Evolutionary conservation across 2,329 filamentous ascomycete genomes (phyloP).

Genomic region (Sphaerostilbella broomeana): DNA sequence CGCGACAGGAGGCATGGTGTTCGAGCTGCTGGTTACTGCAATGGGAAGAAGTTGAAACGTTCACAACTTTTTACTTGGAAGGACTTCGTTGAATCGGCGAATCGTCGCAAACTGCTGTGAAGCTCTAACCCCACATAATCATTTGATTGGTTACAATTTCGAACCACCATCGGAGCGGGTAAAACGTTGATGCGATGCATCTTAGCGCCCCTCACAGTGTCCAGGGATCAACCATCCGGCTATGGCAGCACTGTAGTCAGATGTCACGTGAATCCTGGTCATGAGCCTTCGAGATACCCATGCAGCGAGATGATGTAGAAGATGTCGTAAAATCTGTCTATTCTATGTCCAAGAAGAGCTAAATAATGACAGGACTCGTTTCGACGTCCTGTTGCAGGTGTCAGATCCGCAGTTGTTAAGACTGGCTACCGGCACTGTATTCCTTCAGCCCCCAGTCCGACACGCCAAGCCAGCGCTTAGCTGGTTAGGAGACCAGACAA

Average conservation of each 20-base stretch:
- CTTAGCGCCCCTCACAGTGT: conserved; percentile 23
- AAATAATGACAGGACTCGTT: conserved; percentile 7
- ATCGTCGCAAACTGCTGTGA: no score
- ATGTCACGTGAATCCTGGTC: conserved; percentile 30
- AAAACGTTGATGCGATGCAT: conserved; percentile 21
- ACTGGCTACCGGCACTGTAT: conserved; percentile 12
- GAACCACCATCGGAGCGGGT: no score
- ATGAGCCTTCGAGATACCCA: conserved; percentile 25
- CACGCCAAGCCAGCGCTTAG: conserved; percentile 29
- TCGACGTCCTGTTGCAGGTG: conserved; percentile 8
- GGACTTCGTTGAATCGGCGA: not conserved
- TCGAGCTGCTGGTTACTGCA: not conserved
- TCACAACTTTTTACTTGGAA: conserved; percentile 2
- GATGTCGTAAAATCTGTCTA: conserved; percentile 2
- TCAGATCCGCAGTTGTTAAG: conserved; percentile 2
- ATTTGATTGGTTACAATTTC: conserved; percentile 23
- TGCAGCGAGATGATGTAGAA: conserved; percentile 13
- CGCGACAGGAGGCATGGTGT: conserved; percentile 37
- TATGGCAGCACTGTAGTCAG: conserved; percentile 21
- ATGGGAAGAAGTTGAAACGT: conserved; percentile 2
- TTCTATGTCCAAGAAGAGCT: conserved; percentile 1
- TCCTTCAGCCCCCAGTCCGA: conserved; percentile 23
- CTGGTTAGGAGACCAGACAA: conserved; percentile 20
- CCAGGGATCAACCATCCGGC: not conserved
- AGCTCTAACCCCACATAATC: no score